Evolutionary conservation across 352 stramenopile genomes (phyloP).

Genomic region (Globisporangium okanoganense): DNA sequence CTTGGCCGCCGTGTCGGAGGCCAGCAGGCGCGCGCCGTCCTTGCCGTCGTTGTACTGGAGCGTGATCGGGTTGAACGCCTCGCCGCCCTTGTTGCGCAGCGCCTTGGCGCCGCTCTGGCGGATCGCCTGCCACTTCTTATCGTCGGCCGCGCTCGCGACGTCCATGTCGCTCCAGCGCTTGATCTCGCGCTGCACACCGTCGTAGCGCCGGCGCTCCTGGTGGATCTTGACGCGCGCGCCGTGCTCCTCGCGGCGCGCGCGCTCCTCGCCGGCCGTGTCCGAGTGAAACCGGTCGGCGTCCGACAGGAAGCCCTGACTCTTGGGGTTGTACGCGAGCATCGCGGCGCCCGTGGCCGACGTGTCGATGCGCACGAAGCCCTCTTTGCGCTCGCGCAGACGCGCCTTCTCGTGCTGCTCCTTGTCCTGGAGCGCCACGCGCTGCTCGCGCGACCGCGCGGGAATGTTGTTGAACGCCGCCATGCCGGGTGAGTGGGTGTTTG

Average conservation of each 20-base stretch:
- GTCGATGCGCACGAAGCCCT: slow-evolving; percentile 67
- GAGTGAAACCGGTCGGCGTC: slow-evolving; percentile 89
- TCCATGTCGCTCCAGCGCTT: slow-evolving; percentile 87
- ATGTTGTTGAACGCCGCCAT: slow-evolving; percentile 74
- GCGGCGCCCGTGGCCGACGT: slow-evolving; percentile 56
- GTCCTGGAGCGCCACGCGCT: slow-evolving; percentile 65
- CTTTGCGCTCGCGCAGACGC: slow-evolving; percentile 54
- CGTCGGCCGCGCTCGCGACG: slow-evolving; percentile 48
- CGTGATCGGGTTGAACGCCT: slow-evolving; percentile 87
- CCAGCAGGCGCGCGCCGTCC: slow-evolving; percentile 66
- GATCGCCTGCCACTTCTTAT: slow-evolving; percentile 56
- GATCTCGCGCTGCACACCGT: slow-evolving; percentile 67
- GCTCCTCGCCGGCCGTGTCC: slow-evolving; percentile 85
- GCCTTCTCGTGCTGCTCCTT: slow-evolving; percentile 82
- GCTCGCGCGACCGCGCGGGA: slow-evolving; percentile 54
- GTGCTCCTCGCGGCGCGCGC: slow-evolving; percentile 48
- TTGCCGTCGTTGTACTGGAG: slow-evolving; percentile 86
- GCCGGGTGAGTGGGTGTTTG: neutral
- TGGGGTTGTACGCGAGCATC: slow-evolving; percentile 61
- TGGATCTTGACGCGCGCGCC: slow-evolving; percentile 45
- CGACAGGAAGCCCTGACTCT: slow-evolving; percentile 75
- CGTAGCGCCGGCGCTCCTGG: slow-evolving; percentile 61
- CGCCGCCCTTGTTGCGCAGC: slow-evolving; percentile 81
- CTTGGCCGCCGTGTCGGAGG: slow-evolving; percentile 66
- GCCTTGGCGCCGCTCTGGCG: slow-evolving; percentile 74